A percentile compares a stretch with the other conserved stretches of the same genome.
Evolutionary conservation across 2,329 filamentous ascomycete species (phyloP).

Genomic region (Berkeleyomyces rouxiae): DNA sequence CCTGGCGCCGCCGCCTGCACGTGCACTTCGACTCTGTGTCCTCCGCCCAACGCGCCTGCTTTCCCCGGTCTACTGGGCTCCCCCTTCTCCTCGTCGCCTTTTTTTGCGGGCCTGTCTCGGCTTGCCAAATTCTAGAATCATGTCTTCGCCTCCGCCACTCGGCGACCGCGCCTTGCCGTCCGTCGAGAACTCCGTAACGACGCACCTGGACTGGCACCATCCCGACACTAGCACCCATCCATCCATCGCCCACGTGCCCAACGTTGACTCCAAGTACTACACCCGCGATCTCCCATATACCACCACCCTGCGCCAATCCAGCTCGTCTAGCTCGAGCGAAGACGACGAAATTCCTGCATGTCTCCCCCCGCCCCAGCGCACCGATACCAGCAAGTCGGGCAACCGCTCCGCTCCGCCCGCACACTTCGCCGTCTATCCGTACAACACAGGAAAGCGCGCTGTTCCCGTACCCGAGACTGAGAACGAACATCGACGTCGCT

Average conservation of each 20-base stretch:
- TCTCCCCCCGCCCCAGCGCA: slow-evolving; percentile 6
- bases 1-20: background rate
- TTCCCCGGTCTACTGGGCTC: background rate
- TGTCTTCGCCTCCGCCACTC: slow-evolving; percentile 1
- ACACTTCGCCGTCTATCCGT: background rate
- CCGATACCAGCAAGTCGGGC: slow-evolving; percentile 5
- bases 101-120: background rate
- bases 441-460: background rate
- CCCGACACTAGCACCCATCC: background rate
- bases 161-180: slow-evolving; percentile 9
- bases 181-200: background rate
- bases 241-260: background rate
- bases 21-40: background rate
- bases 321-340: background rate
- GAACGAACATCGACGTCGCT: too few species aligned
- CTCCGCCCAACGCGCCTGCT: background rate
- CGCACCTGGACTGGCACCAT: background rate
- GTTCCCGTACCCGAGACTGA: background rate
- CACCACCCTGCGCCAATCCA: background rate
- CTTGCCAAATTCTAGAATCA: slow-evolving; percentile 4
- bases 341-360: slow-evolving; percentile 10
- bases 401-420: background rate
- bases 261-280: background rate
- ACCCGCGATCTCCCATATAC: background rate
- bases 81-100: background rate